phyloP scores from a whole-genome alignment of 306 rosid genomes.

The Crotalaria pallida region DNA sequence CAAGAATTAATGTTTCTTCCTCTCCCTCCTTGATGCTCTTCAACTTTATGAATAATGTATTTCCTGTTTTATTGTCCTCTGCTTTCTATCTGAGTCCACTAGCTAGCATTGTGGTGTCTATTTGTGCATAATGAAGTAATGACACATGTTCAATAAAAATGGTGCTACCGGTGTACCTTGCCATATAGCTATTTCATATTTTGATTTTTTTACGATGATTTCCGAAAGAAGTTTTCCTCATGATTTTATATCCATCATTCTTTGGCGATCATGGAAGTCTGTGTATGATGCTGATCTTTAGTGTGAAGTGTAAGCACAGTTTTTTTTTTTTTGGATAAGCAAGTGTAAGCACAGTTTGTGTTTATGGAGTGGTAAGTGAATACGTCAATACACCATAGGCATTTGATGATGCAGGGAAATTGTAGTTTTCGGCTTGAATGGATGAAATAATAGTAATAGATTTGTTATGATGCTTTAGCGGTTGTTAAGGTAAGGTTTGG shows the following conservation, averaged over 20 bases:
- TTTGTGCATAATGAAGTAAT: background rate
- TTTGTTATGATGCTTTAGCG: background rate
- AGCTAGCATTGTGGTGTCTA: background rate
- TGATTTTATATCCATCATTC: background rate
- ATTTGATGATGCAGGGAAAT: background rate
- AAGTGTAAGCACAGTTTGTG: background rate
- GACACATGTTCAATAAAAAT: background rate
- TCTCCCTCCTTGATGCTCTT: background rate
- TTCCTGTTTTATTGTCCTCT: background rate
- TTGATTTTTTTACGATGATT: background rate
- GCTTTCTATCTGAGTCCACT: background rate
- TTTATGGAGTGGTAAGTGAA: background rate
- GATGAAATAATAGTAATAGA: background rate
- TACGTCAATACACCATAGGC: background rate
- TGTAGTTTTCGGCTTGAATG: background rate
- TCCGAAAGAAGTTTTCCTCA: background rate
- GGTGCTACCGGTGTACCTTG: background rate
- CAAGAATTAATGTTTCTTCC: background rate
- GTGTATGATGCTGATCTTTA: background rate
- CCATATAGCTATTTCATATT: background rate
- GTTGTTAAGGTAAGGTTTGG: no score
- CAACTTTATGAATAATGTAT: background rate
- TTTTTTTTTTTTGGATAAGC: no score
- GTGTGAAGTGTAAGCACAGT: background rate
- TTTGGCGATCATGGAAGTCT: conserved; percentile 1